Conservation (phyloP, 495 filamentous ascomycete genomes). For the Physcia stellaris region DNA sequence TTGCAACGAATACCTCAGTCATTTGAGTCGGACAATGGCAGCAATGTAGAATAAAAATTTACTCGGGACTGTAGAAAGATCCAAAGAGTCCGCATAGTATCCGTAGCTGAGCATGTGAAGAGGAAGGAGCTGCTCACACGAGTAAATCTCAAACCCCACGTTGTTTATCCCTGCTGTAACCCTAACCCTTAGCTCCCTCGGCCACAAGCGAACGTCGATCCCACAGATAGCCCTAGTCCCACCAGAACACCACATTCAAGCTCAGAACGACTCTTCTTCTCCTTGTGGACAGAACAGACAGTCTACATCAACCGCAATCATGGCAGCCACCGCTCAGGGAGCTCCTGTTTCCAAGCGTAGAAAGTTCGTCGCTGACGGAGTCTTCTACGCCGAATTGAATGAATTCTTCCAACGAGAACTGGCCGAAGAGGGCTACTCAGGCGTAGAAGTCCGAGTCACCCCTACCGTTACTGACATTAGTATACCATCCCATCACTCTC, state of each 20-base stretch:
- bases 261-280: conserved; percentile 2
- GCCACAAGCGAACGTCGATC: conserved; percentile 7
- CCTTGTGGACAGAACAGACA: background rate
- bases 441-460: conserved; percentile 98
- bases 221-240: conserved; percentile 11
- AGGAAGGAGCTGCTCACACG: too few species aligned
- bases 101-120: too few species aligned
- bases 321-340: conserved; percentile 52
- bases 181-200: conserved; percentile 1
- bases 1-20: too few species aligned
- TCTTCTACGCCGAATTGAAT: conserved; percentile 99
- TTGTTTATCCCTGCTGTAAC: too few species aligned
- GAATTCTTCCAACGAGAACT: conserved; percentile 99
- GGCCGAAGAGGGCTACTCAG: conserved; percentile 98
- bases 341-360: conserved; percentile 82
- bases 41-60: too few species aligned
- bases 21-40: too few species aligned
- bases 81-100: too few species aligned
- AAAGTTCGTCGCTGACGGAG: conserved; percentile 99
- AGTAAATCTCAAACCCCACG: too few species aligned
- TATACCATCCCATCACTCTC: conserved; percentile 29
- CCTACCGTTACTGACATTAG: conserved; percentile 99
- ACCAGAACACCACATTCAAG: conserved; percentile 12
- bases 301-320: conserved; percentile 26
- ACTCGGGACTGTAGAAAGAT: too few species aligned